Percentiles rank a stretch among this genome's conserved stretches.
These are phyloP conservation scores for Ophiocordyceps camponoti-floridani DNA, from an alignment of 2,329 filamentous ascomycete genomes.

Conservation along the genomic window DNA sequence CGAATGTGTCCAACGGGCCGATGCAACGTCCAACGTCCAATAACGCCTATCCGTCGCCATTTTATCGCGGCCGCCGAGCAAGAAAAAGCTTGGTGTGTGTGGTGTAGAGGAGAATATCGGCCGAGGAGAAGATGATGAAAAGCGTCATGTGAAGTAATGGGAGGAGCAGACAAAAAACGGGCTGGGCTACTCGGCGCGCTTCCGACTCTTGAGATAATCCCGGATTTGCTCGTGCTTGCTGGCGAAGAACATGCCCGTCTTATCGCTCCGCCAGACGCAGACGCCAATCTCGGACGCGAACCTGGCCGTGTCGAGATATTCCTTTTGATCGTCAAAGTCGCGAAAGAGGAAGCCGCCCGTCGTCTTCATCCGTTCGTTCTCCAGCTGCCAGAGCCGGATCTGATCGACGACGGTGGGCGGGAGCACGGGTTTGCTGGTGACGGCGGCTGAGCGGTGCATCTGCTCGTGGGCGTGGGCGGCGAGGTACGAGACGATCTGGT, in stretches of 20 bases:
- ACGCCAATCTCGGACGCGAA: slow-evolving; percentile 89
- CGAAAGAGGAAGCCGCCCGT: slow-evolving; percentile 74
- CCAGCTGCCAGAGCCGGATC: slow-evolving; percentile 92
- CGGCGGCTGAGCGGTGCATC: slow-evolving; percentile 51
- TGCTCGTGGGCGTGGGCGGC: slow-evolving; percentile 87
- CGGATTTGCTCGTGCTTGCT: slow-evolving; percentile 78
- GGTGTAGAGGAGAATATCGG: not conserved
- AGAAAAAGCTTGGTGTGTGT: not conserved
- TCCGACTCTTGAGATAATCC: slow-evolving; percentile 55
- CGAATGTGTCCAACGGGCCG: not conserved
- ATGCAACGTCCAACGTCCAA: too few relatives aligned
- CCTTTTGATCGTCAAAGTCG: slow-evolving; percentile 57
- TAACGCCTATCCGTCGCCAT: too few relatives aligned
- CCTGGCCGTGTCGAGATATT: slow-evolving; percentile 51
- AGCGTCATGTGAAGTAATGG: too few relatives aligned
- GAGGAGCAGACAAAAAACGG: not conserved
- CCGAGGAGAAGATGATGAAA: not conserved
- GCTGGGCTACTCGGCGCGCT: slow-evolving; percentile 23
- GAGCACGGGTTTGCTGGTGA: slow-evolving; percentile 50
- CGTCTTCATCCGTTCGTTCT: slow-evolving; percentile 83
- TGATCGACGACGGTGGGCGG: slow-evolving; percentile 95
- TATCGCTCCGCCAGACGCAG: slow-evolving; percentile 69
- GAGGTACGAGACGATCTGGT: slow-evolving; percentile 90
- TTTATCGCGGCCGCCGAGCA: too few relatives aligned
- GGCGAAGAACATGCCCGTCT: slow-evolving; percentile 74